A percentile compares a stretch with the other conserved stretches of the same genome.
These are phyloP conservation scores for Eleusine coracana DNA, from an alignment of 176 grass and related monocot genomes.

Conservation along the genomic window DNA sequence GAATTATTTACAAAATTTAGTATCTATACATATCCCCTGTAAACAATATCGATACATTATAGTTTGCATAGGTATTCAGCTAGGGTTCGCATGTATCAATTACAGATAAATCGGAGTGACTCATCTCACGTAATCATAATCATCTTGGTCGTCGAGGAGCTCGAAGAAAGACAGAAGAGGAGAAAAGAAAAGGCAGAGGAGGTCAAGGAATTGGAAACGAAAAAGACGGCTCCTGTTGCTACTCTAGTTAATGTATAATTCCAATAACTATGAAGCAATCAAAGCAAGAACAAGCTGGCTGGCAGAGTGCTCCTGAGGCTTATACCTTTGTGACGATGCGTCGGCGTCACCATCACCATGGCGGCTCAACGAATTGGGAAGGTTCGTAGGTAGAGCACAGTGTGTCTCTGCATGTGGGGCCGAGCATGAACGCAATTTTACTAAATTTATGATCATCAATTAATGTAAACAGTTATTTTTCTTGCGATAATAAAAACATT, in stretches of 20 bases:
- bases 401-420: neutral
- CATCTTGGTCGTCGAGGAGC: neutral
- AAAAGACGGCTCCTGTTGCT: too few relatives aligned
- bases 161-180: neutral
- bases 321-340: too few relatives aligned
- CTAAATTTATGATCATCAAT: too few relatives aligned
- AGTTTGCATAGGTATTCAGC: neutral
- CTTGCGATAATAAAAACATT: neutral
- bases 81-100: too few relatives aligned
- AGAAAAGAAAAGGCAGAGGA: too few relatives aligned
- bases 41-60: neutral
- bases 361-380: neutral
- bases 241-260: too few relatives aligned
- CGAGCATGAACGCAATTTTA: neutral
- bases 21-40: neutral
- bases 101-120: neutral
- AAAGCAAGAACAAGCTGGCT: neutral
- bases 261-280: neutral
- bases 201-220: too few relatives aligned
- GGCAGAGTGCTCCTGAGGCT: too few relatives aligned
- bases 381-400: neutral
- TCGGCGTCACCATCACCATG: neutral
- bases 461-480: too few relatives aligned
- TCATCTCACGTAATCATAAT: neutral
- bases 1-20: neutral